Evolutionary conservation across 306 rosid species (phyloP).

Genomic region (Cucurbita pepo): DNA sequence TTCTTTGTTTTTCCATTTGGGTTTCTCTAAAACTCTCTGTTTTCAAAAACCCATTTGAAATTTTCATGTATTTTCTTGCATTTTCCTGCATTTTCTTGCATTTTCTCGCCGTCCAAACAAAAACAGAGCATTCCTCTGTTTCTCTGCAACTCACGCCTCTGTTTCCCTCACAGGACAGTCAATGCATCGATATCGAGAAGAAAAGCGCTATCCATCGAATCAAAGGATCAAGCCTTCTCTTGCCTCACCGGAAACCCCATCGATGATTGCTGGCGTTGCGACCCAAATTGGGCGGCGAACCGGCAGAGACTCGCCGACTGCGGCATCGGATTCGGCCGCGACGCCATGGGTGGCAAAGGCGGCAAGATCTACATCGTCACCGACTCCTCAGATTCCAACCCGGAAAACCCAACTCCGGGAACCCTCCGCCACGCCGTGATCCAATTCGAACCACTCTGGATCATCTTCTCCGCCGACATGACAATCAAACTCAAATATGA

Average conservation of each 20-base stretch:
- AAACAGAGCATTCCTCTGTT: not conserved
- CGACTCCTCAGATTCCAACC: constrained; percentile 50
- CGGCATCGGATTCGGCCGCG: constrained; percentile 49
- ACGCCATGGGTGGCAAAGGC: constrained; percentile 50
- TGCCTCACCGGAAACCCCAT: constrained; percentile 58
- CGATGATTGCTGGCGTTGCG: constrained; percentile 75
- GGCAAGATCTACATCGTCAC: constrained; percentile 58
- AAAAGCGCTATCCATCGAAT: constrained; percentile 12
- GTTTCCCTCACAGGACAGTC: constrained; percentile 25
- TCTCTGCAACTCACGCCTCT: not conserved
- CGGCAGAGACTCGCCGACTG: constrained; percentile 54
- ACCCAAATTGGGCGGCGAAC: constrained; percentile 34
- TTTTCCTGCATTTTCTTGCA: not conserved
- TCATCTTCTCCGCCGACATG: constrained; percentile 40
- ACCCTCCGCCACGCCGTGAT: constrained; percentile 71
- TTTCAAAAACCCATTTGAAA: not conserved
- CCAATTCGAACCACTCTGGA: constrained; percentile 59
- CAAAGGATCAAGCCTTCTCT: constrained; percentile 11
- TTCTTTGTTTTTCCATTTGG: not conserved
- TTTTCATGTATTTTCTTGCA: not conserved
- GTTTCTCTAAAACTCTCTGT: not conserved
- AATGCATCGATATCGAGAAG: constrained; percentile 34
- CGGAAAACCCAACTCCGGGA: constrained; percentile 41
- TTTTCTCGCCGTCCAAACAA: constrained; percentile 9
- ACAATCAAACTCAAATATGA: constrained; percentile 39